Base-by-base conservation (phyloP, 768 basidiomycete genomes). In the Termitomyces titanicus region DNA sequence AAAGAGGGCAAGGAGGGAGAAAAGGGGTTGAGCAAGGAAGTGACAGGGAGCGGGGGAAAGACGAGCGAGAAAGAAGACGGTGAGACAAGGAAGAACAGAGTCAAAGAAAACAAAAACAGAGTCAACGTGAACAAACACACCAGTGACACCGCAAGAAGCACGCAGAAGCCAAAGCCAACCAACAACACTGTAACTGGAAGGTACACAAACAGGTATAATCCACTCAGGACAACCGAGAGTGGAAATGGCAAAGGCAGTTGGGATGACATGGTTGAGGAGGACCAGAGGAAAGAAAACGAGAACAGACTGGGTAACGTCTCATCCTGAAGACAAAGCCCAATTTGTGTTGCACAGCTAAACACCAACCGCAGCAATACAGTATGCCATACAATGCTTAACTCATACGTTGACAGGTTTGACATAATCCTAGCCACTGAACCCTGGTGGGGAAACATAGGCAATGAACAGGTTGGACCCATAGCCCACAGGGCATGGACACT, bases 101-200 rank as follows among this genome's bases (percentile, higher is more conserved):
- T 47, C 5, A 51, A 42, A 8, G 67, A 66, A 17, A 62, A 65
- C 0, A 55, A 53, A 13, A 57, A 58, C 5, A 24, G 61, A 0
- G 5, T 38, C 1, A 62, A 64, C 11, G 51, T 55, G 2, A 40
- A 55, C 0, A 52, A 45, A 5, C 46, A 54, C 33, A 39, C 45
- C 45, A 2, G 55, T 47, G 1, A 48, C 11, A 34, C 34, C 29
- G 9, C 29, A 3, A 29, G 29, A 29, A 29, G 9, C 29, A 9
- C 29, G 29, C 29, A 9, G 5, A 29, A 29, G 5, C 29, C 29
- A 29, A 29, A 29, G 29, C 29, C 29, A 29, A 9, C n/a, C 29
- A 29, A 29, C 29, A 29, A 29, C 29, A 29, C 3, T 29, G 29
- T 4, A 29, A 9, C 29, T 9, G 29, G 9, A 9, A 29, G 9